Evolutionary conservation across 106 monocot genomes (phyloP).

Genomic region (Dactylorhiza incarnata): DNA sequence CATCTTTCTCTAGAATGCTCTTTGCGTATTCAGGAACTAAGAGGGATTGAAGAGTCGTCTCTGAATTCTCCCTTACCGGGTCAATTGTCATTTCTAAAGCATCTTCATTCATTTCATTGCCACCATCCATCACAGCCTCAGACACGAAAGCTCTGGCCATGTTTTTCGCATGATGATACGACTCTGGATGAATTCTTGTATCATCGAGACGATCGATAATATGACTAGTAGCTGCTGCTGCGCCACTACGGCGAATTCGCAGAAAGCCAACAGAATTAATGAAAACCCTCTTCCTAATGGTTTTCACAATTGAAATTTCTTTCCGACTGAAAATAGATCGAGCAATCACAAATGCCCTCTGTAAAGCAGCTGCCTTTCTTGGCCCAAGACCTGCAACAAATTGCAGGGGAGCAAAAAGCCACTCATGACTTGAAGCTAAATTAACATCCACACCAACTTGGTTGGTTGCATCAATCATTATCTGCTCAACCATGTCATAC

Average conservation of each 20-base stretch:
- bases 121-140: constrained; percentile 31
- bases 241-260: constrained; percentile 75
- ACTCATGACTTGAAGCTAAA: constrained; percentile 91
- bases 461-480: constrained; percentile 96
- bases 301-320: constrained; percentile 62
- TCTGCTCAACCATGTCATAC: constrained; percentile 83
- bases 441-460: constrained; percentile 90
- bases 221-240: constrained; percentile 57
- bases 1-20: constrained; percentile 16
- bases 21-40: constrained; percentile 63
- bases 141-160: constrained; percentile 73
- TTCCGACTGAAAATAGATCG: constrained; percentile 74
- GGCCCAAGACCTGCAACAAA: constrained; percentile 93
- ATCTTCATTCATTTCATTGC: constrained; percentile 80
- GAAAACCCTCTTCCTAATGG: constrained; percentile 82
- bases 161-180: constrained; percentile 76
- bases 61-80: constrained; percentile 61
- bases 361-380: constrained; percentile 76
- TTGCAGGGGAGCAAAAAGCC: constrained; percentile 89
- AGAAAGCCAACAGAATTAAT: constrained; percentile 80
- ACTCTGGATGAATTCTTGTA: constrained; percentile 98
- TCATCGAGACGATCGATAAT: constrained; percentile 88
- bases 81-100: constrained; percentile 84
- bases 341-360: constrained; percentile 64
- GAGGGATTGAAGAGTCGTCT: constrained; percentile 34